Conservation (phyloP, 768 basidiomycete species). For the Clathrus columnatus region DNA sequence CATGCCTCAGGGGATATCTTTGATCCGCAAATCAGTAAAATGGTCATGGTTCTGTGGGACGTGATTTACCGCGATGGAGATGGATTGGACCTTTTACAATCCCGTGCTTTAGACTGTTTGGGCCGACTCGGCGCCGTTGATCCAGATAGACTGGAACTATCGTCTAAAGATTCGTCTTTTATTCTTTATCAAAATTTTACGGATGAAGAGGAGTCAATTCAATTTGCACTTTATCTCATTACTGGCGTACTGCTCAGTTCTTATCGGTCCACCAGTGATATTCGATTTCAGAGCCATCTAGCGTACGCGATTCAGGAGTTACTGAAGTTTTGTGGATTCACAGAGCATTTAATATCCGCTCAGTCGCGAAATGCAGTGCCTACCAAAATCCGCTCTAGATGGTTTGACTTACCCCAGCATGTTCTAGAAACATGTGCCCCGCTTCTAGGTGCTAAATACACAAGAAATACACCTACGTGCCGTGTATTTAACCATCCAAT, state of each 20-base stretch:
- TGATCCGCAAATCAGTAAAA: conserved; percentile 60
- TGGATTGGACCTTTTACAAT: conserved; percentile 53
- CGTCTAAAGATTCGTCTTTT: conserved; percentile 48
- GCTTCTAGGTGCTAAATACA: conserved; percentile 63
- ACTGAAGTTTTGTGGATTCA: conserved; percentile 79
- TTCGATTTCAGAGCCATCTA: conserved; percentile 80
- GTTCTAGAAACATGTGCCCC: conserved; percentile 83
- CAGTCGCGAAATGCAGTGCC: conserved; percentile 38
- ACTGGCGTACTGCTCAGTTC: conserved; percentile 78
- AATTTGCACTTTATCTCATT: conserved; percentile 83
- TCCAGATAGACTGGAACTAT: conserved; percentile 81
- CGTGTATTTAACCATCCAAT: conserved; percentile 52
- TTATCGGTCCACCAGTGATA: conserved; percentile 90
- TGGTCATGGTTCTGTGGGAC: conserved; percentile 57
- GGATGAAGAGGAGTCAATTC: conserved; percentile 64
- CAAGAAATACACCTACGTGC: conserved; percentile 34
- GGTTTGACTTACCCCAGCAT: conserved; percentile 73
- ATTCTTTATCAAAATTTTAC: conserved; percentile 74
- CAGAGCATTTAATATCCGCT: conserved; percentile 54
- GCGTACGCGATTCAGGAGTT: conserved; percentile 92
- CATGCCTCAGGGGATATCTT: conserved; percentile 83
- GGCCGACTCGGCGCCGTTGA: conserved; percentile 90
- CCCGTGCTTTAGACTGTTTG: conserved; percentile 80
- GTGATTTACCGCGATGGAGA: conserved; percentile 76
- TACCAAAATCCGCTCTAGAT: conserved; percentile 61